A percentile compares a stretch with the other conserved stretches of the same genome.
These are phyloP conservation scores for Metarhizium guizhouense DNA, from an alignment of 2,329 filamentous ascomycete species.

Conservation along the genomic window DNA sequence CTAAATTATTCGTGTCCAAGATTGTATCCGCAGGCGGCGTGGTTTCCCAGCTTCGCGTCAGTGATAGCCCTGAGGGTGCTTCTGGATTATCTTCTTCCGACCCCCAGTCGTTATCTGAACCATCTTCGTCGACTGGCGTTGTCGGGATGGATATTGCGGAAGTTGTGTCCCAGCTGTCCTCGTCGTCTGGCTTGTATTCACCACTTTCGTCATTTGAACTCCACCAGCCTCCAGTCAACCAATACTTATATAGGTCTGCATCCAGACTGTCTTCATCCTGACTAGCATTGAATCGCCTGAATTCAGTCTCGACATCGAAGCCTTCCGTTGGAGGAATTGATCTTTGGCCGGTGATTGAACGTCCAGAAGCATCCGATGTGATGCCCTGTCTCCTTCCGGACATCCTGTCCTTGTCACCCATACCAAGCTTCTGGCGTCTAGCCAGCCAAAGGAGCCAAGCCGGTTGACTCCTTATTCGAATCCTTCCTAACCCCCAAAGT, in stretches of 20 bases:
- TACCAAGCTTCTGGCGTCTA: slow-evolving; percentile 5
- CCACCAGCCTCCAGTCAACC: slow-evolving; percentile 77
- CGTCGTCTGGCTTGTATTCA: slow-evolving; percentile 56
- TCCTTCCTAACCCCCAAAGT: slow-evolving; percentile 48
- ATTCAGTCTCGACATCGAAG: slow-evolving; percentile 74
- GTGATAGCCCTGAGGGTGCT: slow-evolving; percentile 65
- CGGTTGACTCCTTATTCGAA: slow-evolving; percentile 28
- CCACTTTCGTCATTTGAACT: slow-evolving; percentile 73
- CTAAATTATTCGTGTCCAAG: slow-evolving; percentile 60
- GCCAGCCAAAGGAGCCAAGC: slow-evolving; percentile 50
- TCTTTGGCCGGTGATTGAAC: slow-evolving; percentile 33
- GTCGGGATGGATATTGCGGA: slow-evolving; percentile 61
- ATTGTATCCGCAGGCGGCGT: slow-evolving; percentile 54
- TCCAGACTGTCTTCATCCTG: slow-evolving; percentile 60
- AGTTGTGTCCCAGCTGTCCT: slow-evolving; percentile 63
- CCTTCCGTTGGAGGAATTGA: slow-evolving; percentile 50
- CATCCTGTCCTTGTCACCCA: background rate
- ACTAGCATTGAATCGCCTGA: slow-evolving; percentile 45
- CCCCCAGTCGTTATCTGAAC: slow-evolving; percentile 37
- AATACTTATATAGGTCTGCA: slow-evolving; percentile 72
- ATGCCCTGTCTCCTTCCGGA: background rate
- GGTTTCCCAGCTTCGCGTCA: slow-evolving; percentile 35
- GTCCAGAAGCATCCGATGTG: background rate
- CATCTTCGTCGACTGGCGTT: slow-evolving; percentile 25
- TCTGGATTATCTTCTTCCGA: slow-evolving; percentile 45